phyloP scores from a whole-genome alignment of 1,284 basidiomycete genomes.

The Peniophora sp. region DNA sequence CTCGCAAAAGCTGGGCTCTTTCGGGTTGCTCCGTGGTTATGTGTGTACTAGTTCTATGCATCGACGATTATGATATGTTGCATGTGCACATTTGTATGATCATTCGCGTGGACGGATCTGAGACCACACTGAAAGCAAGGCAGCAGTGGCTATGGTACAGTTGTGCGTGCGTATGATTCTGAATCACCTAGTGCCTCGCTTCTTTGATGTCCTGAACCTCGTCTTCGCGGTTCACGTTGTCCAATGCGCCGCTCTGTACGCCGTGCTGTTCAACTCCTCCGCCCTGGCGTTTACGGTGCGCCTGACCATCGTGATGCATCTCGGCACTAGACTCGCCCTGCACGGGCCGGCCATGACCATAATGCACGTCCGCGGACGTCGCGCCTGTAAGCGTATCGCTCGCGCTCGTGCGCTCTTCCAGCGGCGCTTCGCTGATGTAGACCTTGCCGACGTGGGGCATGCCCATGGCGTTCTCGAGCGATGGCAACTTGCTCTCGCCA shows the following conservation, averaged over 20 bases:
- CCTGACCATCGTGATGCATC: constrained; percentile 23
- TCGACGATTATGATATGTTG: not conserved
- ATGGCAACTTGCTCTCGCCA: no score
- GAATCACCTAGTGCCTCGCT: no score
- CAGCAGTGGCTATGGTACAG: no score
- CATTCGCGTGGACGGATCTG: no score
- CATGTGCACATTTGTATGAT: not conserved
- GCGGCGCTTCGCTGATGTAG: no score
- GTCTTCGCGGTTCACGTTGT: no score
- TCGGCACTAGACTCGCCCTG: constrained; percentile 23
- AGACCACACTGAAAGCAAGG: no score
- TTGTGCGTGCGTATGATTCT: no score
- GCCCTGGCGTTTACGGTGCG: constrained; percentile 19
- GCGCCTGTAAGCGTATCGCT: constrained; percentile 13
- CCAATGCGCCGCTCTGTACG: not conserved
- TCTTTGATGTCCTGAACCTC: no score
- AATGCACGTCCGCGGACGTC: constrained; percentile 25
- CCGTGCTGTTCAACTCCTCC: not conserved
- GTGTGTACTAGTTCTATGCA: not conserved
- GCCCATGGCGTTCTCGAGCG: no score
- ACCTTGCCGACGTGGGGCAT: no score
- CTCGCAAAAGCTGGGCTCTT: not conserved
- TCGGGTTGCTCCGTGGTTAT: not conserved
- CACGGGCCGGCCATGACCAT: constrained; percentile 22
- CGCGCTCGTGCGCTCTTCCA: no score